phyloP scores from a whole-genome alignment of 2,329 filamentous ascomycete genomes.

The Capronia coronata region DNA sequence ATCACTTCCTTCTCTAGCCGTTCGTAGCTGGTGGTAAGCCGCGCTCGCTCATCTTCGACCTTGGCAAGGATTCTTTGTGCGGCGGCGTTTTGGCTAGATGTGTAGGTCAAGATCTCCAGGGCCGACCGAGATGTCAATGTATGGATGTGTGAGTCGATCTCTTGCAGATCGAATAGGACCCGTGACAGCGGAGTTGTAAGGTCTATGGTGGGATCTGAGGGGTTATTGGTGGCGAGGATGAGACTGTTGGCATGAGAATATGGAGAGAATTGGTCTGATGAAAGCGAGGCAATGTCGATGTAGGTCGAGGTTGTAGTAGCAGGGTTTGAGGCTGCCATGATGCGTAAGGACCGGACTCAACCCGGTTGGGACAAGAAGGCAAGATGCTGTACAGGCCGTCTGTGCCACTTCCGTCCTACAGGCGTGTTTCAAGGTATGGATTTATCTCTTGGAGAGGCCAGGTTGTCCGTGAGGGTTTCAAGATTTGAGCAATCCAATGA shows the following conservation, averaged over 20 bases:
- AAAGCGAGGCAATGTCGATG: conserved; percentile 90
- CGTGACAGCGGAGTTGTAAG: conserved; percentile 88
- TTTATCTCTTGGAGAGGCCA: too few relatives aligned
- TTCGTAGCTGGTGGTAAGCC: conserved; percentile 75
- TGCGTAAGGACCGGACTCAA: background rate
- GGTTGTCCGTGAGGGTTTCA: too few relatives aligned
- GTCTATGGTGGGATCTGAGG: conserved; percentile 81
- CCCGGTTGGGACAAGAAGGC: too few relatives aligned
- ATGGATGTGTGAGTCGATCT: conserved; percentile 94
- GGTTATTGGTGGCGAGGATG: conserved; percentile 84
- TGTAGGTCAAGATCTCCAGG: conserved; percentile 71
- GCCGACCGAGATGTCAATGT: conserved; percentile 78
- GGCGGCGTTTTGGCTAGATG: conserved; percentile 64
- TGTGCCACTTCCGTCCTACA: too few relatives aligned
- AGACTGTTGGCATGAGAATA: conserved; percentile 80
- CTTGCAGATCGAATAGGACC: conserved; percentile 92
- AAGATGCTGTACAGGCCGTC: background rate
- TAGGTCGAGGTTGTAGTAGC: conserved; percentile 45
- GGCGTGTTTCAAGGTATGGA: too few relatives aligned
- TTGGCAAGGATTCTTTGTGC: conserved; percentile 66
- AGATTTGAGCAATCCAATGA: too few relatives aligned
- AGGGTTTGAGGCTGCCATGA: conserved; percentile 6
- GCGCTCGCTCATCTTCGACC: conserved; percentile 72
- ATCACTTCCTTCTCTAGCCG: conserved; percentile 81
- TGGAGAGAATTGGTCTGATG: conserved; percentile 74